Conservation (phyloP, 805 yeast genomes). For the Scheffersomyces ergatensis region DNA sequence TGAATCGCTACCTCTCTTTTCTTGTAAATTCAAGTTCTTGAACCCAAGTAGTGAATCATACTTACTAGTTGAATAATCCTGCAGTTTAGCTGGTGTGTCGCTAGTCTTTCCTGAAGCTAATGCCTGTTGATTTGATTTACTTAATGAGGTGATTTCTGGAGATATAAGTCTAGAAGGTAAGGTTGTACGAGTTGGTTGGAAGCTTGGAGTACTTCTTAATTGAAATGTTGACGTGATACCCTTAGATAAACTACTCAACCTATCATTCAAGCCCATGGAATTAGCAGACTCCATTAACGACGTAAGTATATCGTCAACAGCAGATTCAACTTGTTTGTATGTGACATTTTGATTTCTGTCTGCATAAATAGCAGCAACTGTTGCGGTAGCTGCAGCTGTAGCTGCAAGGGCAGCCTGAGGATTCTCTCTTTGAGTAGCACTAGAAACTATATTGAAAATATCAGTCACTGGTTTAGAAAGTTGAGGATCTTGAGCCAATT, state of each 20-base stretch:
- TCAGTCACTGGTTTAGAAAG: constrained; percentile 27
- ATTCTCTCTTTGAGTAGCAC: constrained; percentile 29
- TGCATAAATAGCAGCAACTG: constrained; percentile 37
- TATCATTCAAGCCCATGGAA: not conserved
- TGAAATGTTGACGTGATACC: not conserved
- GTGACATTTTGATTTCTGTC: constrained; percentile 18
- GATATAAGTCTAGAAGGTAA: not conserved
- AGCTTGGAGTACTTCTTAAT: not conserved
- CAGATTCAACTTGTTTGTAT: constrained; percentile 2
- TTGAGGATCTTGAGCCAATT: constrained; percentile 20
- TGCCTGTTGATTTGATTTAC: not conserved
- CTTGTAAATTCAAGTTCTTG: constrained; percentile 5
- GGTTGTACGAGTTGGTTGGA: not conserved
- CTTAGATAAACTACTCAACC: not conserved
- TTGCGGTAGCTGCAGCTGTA: constrained; percentile 34
- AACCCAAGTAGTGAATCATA: constrained; percentile 7
- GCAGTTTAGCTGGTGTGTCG: constrained; percentile 4
- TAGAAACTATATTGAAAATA: constrained; percentile 34
- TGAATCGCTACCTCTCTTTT: constrained; percentile 1
- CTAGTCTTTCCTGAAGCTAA: constrained; percentile 3
- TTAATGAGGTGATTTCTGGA: not conserved
- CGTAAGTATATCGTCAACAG: not conserved
- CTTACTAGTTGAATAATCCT: not conserved
- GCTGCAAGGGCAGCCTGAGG: constrained; percentile 31
- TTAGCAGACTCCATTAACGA: not conserved